Evolutionary conservation across 164 flowering plant species (phyloP).

Genomic region (Chimonanthus salicifolius): DNA sequence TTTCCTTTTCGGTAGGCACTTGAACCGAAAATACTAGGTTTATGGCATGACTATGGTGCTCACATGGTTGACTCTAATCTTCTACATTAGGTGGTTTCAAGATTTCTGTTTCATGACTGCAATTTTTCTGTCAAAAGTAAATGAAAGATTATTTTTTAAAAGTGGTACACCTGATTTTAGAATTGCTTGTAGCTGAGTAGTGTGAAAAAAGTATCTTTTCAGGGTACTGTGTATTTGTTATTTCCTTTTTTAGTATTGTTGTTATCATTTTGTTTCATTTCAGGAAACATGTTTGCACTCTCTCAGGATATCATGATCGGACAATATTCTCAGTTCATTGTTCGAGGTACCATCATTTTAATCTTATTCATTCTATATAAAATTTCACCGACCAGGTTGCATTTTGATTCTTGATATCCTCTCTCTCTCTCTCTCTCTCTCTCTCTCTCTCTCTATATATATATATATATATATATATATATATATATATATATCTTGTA

Average conservation of each 20-base stretch:
- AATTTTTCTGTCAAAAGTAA: constrained; percentile 3
- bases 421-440: no score
- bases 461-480: no score
- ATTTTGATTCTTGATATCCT: no score
- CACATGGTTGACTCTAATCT: neutral
- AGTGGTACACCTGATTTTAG: neutral
- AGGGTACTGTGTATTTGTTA: neutral
- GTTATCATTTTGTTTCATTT: constrained; percentile 6
- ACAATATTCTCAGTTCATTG: constrained; percentile 92
- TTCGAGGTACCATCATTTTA: constrained; percentile 57
- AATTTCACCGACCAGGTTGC: no score
- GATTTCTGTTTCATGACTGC: constrained; percentile 10
- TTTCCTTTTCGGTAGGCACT: constrained; percentile 2
- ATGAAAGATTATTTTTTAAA: neutral
- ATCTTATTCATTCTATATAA: no score
- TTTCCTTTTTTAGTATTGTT: neutral
- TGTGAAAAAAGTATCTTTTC: neutral
- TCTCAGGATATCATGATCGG: constrained; percentile 85
- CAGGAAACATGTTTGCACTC: constrained; percentile 84
- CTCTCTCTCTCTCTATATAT: no score
- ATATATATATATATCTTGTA: no score
- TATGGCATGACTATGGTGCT: constrained; percentile 1
- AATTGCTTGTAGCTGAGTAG: neutral
- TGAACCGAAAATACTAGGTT: neutral
- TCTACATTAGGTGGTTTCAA: constrained; percentile 1